Percentiles rank a stretch among this genome's conserved stretches.
Conservation (phyloP, 768 basidiomycete genomes). For the Lactarius trivialis region DNA sequence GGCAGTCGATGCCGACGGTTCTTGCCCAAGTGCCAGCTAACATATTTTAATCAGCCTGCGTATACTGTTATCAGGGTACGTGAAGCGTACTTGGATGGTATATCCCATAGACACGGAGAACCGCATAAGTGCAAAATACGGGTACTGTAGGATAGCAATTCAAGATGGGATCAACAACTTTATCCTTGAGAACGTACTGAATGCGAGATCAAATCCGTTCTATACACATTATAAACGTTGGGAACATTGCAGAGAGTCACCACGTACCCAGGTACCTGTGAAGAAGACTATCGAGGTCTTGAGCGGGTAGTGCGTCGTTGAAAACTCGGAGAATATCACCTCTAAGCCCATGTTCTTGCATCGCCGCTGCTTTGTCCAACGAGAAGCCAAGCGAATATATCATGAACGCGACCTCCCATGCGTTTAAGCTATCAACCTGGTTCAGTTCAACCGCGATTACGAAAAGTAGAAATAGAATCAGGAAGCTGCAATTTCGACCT, state of each 20-base stretch:
- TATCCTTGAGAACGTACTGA: slow-evolving; percentile 44
- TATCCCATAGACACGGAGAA: slow-evolving; percentile 76
- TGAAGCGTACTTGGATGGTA: slow-evolving; percentile 49
- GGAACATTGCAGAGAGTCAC: background rate
- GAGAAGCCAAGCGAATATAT: slow-evolving; percentile 74
- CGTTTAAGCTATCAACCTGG: slow-evolving; percentile 54
- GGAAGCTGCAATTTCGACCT: slow-evolving; percentile 46
- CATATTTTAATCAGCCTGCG: background rate
- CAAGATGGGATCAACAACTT: background rate
- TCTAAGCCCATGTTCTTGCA: slow-evolving; percentile 92
- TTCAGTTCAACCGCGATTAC: slow-evolving; percentile 74
- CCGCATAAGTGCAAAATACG: slow-evolving; percentile 67
- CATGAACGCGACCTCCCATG: slow-evolving; percentile 71
- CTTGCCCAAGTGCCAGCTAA: slow-evolving; percentile 57
- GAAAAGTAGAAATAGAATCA: slow-evolving; percentile 74
- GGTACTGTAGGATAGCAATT: slow-evolving; percentile 45
- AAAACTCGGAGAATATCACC: slow-evolving; percentile 38
- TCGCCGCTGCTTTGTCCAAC: slow-evolving; percentile 86
- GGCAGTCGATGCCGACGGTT: slow-evolving; percentile 67
- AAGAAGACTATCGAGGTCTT: slow-evolving; percentile 52
- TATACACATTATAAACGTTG: slow-evolving; percentile 27
- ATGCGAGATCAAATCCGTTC: slow-evolving; percentile 93
- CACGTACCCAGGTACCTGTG: slow-evolving; percentile 73
- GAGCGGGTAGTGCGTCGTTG: background rate
- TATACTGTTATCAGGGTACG: background rate